These are phyloP conservation scores for Dendrobium nobile DNA, from an alignment of 106 monocot species.

Conservation along the genomic window DNA sequence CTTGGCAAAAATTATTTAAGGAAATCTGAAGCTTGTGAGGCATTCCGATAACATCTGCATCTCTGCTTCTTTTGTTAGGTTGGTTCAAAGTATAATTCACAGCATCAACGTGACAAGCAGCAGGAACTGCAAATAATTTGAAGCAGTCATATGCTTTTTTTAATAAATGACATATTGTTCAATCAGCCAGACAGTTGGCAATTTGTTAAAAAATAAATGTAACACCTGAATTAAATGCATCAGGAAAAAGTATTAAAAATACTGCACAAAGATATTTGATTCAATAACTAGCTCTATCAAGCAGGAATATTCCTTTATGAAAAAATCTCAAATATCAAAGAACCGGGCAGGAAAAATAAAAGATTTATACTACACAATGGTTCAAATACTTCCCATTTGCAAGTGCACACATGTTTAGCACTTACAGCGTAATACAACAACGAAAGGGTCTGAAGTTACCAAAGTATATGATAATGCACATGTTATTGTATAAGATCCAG, in stretches of 20 bases:
- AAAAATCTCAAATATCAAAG: neutral
- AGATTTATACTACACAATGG: neutral
- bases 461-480: neutral
- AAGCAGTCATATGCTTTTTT: neutral
- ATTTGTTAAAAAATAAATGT: neutral
- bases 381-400: neutral
- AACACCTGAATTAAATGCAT: neutral
- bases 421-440: neutral
- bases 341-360: neutral
- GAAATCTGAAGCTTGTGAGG: constrained; percentile 53
- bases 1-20: constrained; percentile 27
- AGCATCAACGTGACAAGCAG: constrained; percentile 1
- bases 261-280: neutral
- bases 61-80: constrained; percentile 38
- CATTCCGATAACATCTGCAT: constrained; percentile 24
- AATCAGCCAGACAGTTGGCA: neutral
- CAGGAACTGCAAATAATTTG: neutral
- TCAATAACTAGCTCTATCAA: neutral
- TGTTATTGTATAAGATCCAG: too few relatives aligned
- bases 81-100: constrained; percentile 10
- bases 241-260: neutral
- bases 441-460: neutral
- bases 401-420: neutral
- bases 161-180: neutral
- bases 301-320: neutral